phyloP scores from a whole-genome alignment of 352 stramenopile genomes.

The Globisporangium parvum region DNA sequence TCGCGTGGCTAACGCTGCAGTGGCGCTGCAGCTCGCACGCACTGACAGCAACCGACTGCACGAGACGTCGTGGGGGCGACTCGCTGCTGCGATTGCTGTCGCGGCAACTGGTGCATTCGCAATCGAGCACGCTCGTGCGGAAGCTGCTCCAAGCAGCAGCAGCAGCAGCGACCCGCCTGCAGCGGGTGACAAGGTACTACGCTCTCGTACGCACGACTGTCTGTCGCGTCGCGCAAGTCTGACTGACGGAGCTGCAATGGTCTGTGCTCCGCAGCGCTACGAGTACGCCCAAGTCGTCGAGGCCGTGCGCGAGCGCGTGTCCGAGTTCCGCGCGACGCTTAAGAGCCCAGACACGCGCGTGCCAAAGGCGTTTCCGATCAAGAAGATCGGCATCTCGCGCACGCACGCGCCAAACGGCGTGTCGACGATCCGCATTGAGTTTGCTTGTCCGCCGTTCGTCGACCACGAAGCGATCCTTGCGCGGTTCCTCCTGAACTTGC shows the following conservation, averaged over 20 bases:
- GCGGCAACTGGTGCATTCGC: too few species aligned
- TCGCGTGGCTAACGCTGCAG: too few species aligned
- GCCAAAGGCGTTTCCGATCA: conserved; percentile 72
- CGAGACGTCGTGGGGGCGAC: too few species aligned
- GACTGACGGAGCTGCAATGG: not conserved
- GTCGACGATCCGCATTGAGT: conserved; percentile 79
- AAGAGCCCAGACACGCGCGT: conserved; percentile 67
- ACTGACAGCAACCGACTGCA: too few species aligned
- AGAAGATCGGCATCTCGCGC: conserved; percentile 79
- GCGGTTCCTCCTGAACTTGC: conserved; percentile 55
- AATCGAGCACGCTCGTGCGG: too few species aligned
- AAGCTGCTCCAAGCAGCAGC: too few species aligned
- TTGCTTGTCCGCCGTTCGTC: conserved; percentile 68
- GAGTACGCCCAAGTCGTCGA: conserved; percentile 67
- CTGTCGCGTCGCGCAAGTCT: too few species aligned
- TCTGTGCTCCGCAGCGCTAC: conserved; percentile 27
- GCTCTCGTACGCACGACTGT: too few species aligned
- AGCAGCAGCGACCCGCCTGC: too few species aligned
- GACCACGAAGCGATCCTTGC: conserved; percentile 70
- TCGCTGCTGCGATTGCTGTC: too few species aligned
- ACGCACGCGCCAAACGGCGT: conserved; percentile 76
- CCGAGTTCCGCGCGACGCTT: conserved; percentile 68
- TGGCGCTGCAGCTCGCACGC: too few species aligned
- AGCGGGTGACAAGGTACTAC: too few species aligned
- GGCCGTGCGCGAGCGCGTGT: conserved; percentile 61